These are phyloP conservation scores for Calonectria montana DNA, from an alignment of 2,329 filamentous ascomycete species.

Conservation along the genomic window DNA sequence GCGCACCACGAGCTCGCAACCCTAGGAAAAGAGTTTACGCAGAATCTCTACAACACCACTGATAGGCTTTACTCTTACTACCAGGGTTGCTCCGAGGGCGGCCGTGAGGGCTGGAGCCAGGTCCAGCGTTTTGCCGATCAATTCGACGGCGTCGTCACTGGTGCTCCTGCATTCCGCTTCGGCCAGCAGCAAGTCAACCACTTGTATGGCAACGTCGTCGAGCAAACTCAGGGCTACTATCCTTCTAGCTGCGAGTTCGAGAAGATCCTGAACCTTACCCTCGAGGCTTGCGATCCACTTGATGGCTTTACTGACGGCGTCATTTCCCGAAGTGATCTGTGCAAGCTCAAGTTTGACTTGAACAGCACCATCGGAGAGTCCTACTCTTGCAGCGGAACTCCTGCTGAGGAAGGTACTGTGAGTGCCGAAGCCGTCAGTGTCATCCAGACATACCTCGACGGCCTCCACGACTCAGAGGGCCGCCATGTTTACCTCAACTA, in stretches of 20 bases:
- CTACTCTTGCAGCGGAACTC: conserved; percentile 47
- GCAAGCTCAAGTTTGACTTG: conserved; percentile 46
- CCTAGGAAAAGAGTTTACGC: conserved; percentile 57
- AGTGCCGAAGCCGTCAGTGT: conserved; percentile 47
- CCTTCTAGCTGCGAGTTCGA: conserved; percentile 41
- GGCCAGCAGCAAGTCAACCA: conserved; percentile 59
- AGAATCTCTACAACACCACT: conserved; percentile 51
- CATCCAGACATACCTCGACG: conserved; percentile 48
- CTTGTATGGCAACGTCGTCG: conserved; percentile 51
- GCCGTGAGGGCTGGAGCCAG: conserved; percentile 60
- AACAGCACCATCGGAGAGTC: conserved; percentile 44
- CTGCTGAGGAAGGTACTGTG: conserved; percentile 48
- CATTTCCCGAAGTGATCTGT: conserved; percentile 25
- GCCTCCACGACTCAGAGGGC: conserved; percentile 50
- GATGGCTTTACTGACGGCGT: conserved; percentile 19
- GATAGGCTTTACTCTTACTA: conserved; percentile 59
- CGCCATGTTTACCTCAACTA: conserved; percentile 50
- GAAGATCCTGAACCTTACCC: conserved; percentile 18
- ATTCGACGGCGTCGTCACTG: conserved; percentile 59
- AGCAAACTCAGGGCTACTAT: conserved; percentile 53
- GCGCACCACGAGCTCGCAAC: conserved; percentile 50
- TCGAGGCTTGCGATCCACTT: conserved; percentile 17
- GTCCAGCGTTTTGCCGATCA: conserved; percentile 62
- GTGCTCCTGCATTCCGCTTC: conserved; percentile 60
- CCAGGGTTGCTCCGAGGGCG: conserved; percentile 66